Base-by-base conservation (phyloP, 495 filamentous ascomycete species). In the Podospora fimiseda region DNA sequence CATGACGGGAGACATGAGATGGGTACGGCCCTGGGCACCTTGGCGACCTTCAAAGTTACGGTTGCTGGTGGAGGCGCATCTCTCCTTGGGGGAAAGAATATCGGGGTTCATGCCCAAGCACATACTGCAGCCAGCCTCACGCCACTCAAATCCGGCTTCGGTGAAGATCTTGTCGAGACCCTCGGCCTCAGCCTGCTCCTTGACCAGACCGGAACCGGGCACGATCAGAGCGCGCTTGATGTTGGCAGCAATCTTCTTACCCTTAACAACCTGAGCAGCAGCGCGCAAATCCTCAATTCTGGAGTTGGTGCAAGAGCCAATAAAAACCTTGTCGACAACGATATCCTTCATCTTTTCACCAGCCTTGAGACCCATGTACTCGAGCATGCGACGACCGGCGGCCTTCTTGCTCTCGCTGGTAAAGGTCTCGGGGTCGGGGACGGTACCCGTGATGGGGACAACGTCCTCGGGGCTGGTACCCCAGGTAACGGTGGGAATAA, bases 61-160 rank as follows among this genome's bases (percentile, higher is more conserved):
- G 74, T 98, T 97, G 59, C 87, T 92, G 53, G 93, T 98, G 66
- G 84, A 89, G 37, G 93, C 93, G 62, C 93, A 98, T 51, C 93
- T 83, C 74, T 98, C 93, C 64, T 85, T 80, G 41, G 93, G 93
- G 2, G 88, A 82, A n/a, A 97, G 80, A 60, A 98, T 96, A 70
- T 98, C 93, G 0, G 93, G 90, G 75, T 98, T 98, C 93, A 98
- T 98, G 68, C 93, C 93, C 23, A 98, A 80, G 61, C 93, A 98
- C 93, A 98, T 98, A 48, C 86, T 91, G 76, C 93, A 98, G 41
- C 93, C 93, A 52, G 93, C 93, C 77, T 98, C 93, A 53, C 93
- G 80, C 92, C 92, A 97, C 66, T 98, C 93, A 51, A 96, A 97
- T 7, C 93, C 93, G 47, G 93, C 89, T 40, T 95, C 89, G 16